Conservation (phyloP, 805 yeast species). For the Lipomyces lipofer region DNA sequence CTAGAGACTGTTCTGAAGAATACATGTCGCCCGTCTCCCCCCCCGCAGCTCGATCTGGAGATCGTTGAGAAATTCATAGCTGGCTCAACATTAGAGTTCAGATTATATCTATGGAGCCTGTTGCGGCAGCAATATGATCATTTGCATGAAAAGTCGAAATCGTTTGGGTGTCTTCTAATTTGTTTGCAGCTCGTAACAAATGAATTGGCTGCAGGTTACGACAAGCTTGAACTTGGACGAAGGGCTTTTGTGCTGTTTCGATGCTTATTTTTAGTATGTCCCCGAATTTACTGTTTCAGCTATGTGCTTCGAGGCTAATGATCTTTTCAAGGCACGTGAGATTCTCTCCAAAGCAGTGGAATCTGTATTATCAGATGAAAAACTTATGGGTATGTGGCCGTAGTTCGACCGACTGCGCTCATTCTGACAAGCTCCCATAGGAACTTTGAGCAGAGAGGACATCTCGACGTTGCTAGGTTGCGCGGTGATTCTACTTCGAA, state of each 20-base stretch:
- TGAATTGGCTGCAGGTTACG: slow-evolving; percentile 6
- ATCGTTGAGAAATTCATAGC: slow-evolving; percentile 46
- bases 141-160: background rate
- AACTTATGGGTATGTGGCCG: slow-evolving; percentile 3
- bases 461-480: slow-evolving; percentile 21
- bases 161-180: slow-evolving; percentile 18
- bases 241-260: slow-evolving; percentile 13
- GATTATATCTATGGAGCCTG: slow-evolving; percentile 61
- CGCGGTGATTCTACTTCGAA: slow-evolving; percentile 37
- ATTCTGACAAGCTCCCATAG: no score
- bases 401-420: no score
- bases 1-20: slow-evolving; percentile 52
- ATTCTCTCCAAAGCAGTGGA: slow-evolving; percentile 10
- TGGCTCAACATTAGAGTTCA: slow-evolving; percentile 63
- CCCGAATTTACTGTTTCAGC: background rate
- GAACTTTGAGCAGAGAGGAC: no score
- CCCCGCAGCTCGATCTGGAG: slow-evolving; percentile 6
- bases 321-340: slow-evolving; percentile 3
- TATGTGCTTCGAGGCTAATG: background rate
- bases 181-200: slow-evolving; percentile 7
- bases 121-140: slow-evolving; percentile 22
- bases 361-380: slow-evolving; percentile 6
- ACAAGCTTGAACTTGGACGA: slow-evolving; percentile 1
- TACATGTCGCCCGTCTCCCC: background rate
- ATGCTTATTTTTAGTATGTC: slow-evolving; percentile 8